Conservation (phyloP, 2,329 filamentous ascomycete species). For the Diaporthe sp. region DNA sequence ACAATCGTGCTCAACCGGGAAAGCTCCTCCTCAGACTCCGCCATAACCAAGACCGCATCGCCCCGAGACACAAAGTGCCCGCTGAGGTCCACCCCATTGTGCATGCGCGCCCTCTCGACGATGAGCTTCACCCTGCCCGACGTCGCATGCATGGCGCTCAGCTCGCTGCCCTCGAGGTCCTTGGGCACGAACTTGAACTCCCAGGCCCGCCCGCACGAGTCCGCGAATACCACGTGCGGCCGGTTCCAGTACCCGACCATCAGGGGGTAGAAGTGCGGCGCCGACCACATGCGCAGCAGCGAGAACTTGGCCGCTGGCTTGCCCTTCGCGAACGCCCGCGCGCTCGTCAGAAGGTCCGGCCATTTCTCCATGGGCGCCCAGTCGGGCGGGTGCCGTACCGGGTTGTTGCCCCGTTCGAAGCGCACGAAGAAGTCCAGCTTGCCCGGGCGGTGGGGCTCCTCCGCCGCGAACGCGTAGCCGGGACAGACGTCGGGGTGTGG, state of each 20-base stretch:
- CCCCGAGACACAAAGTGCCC: constrained; percentile 54
- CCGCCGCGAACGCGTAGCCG: constrained; percentile 53
- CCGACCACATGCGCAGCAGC: constrained; percentile 59
- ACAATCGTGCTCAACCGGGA: constrained; percentile 53
- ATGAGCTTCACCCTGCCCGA: constrained; percentile 49
- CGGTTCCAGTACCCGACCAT: constrained; percentile 56
- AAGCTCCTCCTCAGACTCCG: constrained; percentile 54
- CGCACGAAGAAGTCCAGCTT: constrained; percentile 59
- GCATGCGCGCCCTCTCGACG: constrained; percentile 42
- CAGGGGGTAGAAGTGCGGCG: constrained; percentile 62
- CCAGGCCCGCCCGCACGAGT: constrained; percentile 57
- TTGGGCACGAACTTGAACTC: constrained; percentile 62
- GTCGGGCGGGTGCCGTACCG: neutral
- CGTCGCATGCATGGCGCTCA: constrained; percentile 54
- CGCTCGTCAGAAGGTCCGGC: constrained; percentile 17
- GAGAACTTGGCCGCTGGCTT: constrained; percentile 56
- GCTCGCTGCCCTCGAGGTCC: constrained; percentile 58
- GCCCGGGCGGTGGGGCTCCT: constrained; percentile 51
- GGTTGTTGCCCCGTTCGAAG: constrained; percentile 44
- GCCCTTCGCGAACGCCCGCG: constrained; percentile 30
- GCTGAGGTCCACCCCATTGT: constrained; percentile 44
- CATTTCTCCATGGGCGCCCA: neutral
- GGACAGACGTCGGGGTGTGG: constrained; percentile 46
- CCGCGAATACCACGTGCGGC: constrained; percentile 52
- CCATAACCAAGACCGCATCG: constrained; percentile 62